Percentiles rank a stretch among this genome's conserved stretches.
These are phyloP conservation scores for Tolypocladium amazonense DNA, from an alignment of 2,329 filamentous ascomycete genomes.

Conservation along the genomic window DNA sequence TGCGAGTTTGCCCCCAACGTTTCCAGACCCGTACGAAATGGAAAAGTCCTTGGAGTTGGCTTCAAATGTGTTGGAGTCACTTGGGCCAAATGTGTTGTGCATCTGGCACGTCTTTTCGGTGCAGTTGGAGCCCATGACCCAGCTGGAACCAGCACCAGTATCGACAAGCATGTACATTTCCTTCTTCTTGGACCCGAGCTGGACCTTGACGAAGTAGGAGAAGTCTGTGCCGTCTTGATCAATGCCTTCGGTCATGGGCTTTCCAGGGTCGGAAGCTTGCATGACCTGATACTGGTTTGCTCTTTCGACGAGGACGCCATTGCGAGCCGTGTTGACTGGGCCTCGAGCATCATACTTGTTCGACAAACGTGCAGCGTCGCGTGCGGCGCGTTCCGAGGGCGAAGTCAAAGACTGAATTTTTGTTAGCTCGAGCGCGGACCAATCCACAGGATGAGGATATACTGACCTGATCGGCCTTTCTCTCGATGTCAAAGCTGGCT, in stretches of 20 bases:
- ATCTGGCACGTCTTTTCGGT: constrained; percentile 51
- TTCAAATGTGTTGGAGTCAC: constrained; percentile 54
- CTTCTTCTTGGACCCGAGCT: constrained; percentile 43
- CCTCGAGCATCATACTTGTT: constrained; percentile 23
- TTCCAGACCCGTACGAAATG: constrained; percentile 69
- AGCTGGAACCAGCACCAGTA: constrained; percentile 62
- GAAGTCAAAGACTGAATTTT: constrained; percentile 19
- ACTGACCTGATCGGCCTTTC: constrained; percentile 16
- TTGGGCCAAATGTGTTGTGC: constrained; percentile 59
- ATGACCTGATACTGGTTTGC: constrained; percentile 37
- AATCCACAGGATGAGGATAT: background rate
- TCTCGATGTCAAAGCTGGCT: constrained; percentile 31
- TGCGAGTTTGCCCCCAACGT: constrained; percentile 55
- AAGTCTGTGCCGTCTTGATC: constrained; percentile 56
- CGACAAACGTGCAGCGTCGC: constrained; percentile 16
- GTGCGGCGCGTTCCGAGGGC: constrained; percentile 23
- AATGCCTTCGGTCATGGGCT: constrained; percentile 41
- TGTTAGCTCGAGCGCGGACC: background rate
- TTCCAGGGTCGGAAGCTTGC: constrained; percentile 32
- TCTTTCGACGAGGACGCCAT: constrained; percentile 20
- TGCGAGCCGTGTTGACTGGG: background rate
- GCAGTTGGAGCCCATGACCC: constrained; percentile 71
- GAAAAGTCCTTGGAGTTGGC: constrained; percentile 43
- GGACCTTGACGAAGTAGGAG: constrained; percentile 51
- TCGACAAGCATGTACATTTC: constrained; percentile 53